A percentile compares a stretch with the other conserved stretches of the same genome.
phyloP scores from a whole-genome alignment of 495 filamentous ascomycete genomes.

The Sabuloglossum arenarium region DNA sequence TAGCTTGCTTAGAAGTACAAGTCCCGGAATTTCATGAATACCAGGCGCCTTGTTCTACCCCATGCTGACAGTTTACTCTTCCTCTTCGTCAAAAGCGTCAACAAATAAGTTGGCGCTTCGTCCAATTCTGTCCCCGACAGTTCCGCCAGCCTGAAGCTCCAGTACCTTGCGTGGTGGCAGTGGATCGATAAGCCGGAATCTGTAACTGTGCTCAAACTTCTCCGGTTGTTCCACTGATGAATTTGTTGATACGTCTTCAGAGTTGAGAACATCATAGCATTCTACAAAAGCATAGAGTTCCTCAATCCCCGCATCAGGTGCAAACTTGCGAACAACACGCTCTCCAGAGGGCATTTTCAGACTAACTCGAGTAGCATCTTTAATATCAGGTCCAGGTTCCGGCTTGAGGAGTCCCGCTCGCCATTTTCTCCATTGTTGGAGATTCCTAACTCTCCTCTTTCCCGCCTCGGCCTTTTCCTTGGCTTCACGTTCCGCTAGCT shows the following conservation, averaged over 20 bases:
- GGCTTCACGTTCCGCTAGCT: slow-evolving; percentile 39
- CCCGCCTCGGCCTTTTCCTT: slow-evolving; percentile 41
- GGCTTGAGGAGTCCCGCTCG: slow-evolving; percentile 40
- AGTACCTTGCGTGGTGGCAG: slow-evolving; percentile 58
- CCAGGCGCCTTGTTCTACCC: background rate
- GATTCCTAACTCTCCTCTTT: slow-evolving; percentile 31
- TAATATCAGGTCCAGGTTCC: slow-evolving; percentile 43
- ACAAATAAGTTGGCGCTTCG: slow-evolving; percentile 77
- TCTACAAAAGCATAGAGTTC: slow-evolving; percentile 94
- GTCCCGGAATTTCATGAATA: background rate
- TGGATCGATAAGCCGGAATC: slow-evolving; percentile 59
- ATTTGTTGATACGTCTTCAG: background rate
- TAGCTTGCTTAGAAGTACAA: background rate
- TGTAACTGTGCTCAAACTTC: slow-evolving; percentile 56
- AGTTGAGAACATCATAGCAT: slow-evolving; percentile 48
- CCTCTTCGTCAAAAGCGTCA: slow-evolving; percentile 32
- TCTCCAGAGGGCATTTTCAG: slow-evolving; percentile 55
- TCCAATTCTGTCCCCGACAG: slow-evolving; percentile 51
- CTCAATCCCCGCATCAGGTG: slow-evolving; percentile 42
- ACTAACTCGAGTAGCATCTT: slow-evolving; percentile 54
- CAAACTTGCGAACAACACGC: slow-evolving; percentile 56
- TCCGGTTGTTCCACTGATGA: slow-evolving; percentile 28
- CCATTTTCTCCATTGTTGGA: slow-evolving; percentile 63
- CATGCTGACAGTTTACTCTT: background rate
- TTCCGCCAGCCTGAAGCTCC: slow-evolving; percentile 38